Evolutionary conservation across 2,329 filamentous ascomycete genomes (phyloP), one percentile per base, ranked within the genome.

Genomic region (Ceratocystis colombiana): DNA sequence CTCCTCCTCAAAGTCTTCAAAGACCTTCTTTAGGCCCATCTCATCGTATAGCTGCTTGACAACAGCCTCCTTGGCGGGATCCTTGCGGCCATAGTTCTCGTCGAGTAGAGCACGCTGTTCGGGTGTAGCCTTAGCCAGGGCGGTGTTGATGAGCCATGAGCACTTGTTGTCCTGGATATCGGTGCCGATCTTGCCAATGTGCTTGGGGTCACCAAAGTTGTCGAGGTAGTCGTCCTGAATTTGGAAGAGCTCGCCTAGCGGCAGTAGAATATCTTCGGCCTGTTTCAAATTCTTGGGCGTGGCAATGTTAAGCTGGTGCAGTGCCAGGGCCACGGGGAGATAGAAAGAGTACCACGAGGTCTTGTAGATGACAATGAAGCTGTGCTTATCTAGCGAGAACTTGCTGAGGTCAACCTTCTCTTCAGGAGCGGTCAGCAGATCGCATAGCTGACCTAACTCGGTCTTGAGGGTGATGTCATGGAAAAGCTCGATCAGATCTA

Each of bases 131-230:
- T 88, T 83, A 75, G 86, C 82, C 68, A 99, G 82, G 61, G 94
- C 94, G 78, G 96, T 88, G 83, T 99, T 99, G 77, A 99, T 84
- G 68, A 99, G 80, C 94, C 94, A 99, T 53, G 90, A 95, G 83
- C 94, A 99, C 84, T 99, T 99, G 84, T 99, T 99, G 80, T 99
- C 94, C 82, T 92, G 87, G 77, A 99, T 99, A 74, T 99, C 94
- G 68, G 94, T 99, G 71, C 94, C 94, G 70, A 97, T 96, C 85
- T 99, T 99, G 77, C 94, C 94, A 75, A 99, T 94, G 73, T 91
- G 84, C 73, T 90, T 85, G 48, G 94, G 91, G 72, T 93, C 87
- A 72, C 93, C 94, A 74, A 94, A 99, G 79, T 95, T 96, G 82
- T 99, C 94, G 64, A 99, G 89, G 79, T 94, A 99, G 80, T 99